Conservation (phyloP, 2,329 filamentous ascomycete genomes). For the Calycina herbarum region DNA sequence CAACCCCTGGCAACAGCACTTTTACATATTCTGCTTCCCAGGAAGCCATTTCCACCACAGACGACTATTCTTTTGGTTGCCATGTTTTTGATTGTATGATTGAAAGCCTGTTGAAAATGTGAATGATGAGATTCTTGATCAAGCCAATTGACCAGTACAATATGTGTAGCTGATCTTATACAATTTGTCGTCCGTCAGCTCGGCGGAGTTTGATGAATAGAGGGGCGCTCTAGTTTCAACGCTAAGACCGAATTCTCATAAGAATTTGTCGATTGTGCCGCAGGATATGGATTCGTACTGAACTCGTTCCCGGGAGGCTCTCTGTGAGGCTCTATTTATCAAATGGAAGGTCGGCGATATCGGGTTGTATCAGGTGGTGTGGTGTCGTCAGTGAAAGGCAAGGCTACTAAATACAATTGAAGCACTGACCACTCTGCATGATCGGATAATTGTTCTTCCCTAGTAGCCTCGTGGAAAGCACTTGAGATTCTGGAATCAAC, state of each 20-base stretch:
- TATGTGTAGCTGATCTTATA: background rate
- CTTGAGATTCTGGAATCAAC: background rate
- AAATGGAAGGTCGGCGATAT: too few species aligned
- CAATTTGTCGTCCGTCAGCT: background rate
- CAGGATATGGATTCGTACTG: too few species aligned
- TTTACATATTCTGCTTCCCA: slow-evolving; percentile 88
- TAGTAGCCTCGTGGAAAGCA: slow-evolving; percentile 3
- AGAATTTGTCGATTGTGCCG: too few species aligned
- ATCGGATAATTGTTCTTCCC: background rate
- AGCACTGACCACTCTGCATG: slow-evolving; percentile 14
- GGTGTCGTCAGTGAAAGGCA: slow-evolving; percentile 9
- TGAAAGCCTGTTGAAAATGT: background rate
- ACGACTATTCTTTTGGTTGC: slow-evolving; percentile 75
- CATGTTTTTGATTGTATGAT: slow-evolving; percentile 10
- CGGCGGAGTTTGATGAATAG: background rate
- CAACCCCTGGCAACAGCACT: slow-evolving; percentile 81
- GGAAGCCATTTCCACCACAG: slow-evolving; percentile 89
- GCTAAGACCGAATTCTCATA: too few species aligned
- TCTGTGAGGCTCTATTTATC: too few species aligned
- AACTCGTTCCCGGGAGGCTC: too few species aligned
- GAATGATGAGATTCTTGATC: background rate
- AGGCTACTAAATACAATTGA: background rate
- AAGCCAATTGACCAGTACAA: background rate
- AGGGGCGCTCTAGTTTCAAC: too few species aligned
- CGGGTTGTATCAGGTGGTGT: background rate